Percentiles rank a stretch among this genome's conserved stretches.
Conservation (phyloP, 2,329 filamentous ascomycete species). For the Trichoderma aggressivum region DNA sequence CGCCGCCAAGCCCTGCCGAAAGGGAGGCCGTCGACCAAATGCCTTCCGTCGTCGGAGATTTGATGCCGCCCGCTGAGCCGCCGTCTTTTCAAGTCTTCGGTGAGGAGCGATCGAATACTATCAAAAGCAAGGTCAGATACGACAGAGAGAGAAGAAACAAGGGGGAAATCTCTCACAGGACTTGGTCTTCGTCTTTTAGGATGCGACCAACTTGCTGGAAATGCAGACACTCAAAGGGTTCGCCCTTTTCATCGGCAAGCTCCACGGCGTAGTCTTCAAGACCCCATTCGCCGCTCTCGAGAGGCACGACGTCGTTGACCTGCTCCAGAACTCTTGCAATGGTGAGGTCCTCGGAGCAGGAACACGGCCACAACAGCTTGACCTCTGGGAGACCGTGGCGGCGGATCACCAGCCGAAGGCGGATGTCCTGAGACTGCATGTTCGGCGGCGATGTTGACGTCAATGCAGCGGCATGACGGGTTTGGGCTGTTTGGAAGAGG, state of each 20-base stretch:
- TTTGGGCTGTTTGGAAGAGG: background rate
- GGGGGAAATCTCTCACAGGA: constrained; percentile 59
- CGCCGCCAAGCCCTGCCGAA: constrained; percentile 73
- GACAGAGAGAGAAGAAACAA: background rate
- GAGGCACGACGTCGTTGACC: constrained; percentile 74
- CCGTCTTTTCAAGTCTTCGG: constrained; percentile 69
- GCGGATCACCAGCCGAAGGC: constrained; percentile 69
- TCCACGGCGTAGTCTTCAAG: constrained; percentile 88
- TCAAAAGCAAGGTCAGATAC: background rate
- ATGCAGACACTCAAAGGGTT: constrained; percentile 80
- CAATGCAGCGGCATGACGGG: constrained; percentile 1
- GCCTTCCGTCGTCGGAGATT: constrained; percentile 73
- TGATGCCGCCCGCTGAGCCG: constrained; percentile 75
- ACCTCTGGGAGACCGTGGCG: constrained; percentile 71
- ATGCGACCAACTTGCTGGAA: constrained; percentile 69
- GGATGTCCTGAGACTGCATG: constrained; percentile 45
- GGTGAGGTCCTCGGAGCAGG: constrained; percentile 58
- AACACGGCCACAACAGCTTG: constrained; percentile 67
- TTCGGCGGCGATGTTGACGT: background rate
- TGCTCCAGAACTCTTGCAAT: constrained; percentile 73
- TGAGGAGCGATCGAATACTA: constrained; percentile 75
- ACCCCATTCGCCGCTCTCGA: constrained; percentile 80
- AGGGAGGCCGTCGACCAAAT: constrained; percentile 79
- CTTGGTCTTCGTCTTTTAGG: constrained; percentile 78
- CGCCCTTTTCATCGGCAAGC: constrained; percentile 52